Evolutionary conservation across 2,329 filamentous ascomycete species (phyloP), one percentile per base, ranked within the genome.

Genomic region (Chaetomiaceae sp.): DNA sequence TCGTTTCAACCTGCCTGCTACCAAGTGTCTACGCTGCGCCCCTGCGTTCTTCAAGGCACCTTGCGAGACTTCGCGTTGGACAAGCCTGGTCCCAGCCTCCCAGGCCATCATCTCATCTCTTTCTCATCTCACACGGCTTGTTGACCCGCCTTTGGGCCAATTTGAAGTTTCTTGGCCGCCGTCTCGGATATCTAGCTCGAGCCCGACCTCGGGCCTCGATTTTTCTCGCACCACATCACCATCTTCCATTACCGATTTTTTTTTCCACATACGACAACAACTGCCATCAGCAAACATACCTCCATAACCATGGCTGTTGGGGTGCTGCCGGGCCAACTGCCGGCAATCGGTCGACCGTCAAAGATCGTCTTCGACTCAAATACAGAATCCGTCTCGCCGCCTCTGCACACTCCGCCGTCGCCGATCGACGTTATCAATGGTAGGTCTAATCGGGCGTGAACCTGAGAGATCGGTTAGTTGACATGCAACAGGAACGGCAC

Each of bases 251-350:
- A n/a, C n/a, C n/a, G n/a, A n/a, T n/a, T n/a, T n/a, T n/a, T n/a
- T n/a, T n/a, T n/a, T n/a, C n/a, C n/a, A n/a, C n/a, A n/a, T n/a
- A n/a, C n/a, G n/a, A n/a, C n/a, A n/a, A n/a, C n/a, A n/a, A n/a
- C 13, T 9, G 4, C 13, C 36, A 27, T 7, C 27, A 40, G 20
- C 6, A 11, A 23, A n/a, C 1, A 42, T 21, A 23, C 21, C 20
- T n/a, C 10, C 16, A 5, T 40, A 23, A 20, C 25, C 33, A 59
- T 59, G 54, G 52, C 54, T 21, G 40, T 57, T 13, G 57, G 54
- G 10, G 30, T 47, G 14, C 18, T 55, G 14, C 51, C 49, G 5
- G 16, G 34, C 21, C 43, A 58, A 23, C 29, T 20, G n/a, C n/a
- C n/a, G n/a, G n/a, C n/a, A 11, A 38, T 36, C 30, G 45, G 34